Percentiles rank a stretch among this genome's conserved stretches.
These are phyloP conservation scores for Wallacemonas sp. DNA, from an alignment of 208 protist species.

Conservation along the genomic window DNA sequence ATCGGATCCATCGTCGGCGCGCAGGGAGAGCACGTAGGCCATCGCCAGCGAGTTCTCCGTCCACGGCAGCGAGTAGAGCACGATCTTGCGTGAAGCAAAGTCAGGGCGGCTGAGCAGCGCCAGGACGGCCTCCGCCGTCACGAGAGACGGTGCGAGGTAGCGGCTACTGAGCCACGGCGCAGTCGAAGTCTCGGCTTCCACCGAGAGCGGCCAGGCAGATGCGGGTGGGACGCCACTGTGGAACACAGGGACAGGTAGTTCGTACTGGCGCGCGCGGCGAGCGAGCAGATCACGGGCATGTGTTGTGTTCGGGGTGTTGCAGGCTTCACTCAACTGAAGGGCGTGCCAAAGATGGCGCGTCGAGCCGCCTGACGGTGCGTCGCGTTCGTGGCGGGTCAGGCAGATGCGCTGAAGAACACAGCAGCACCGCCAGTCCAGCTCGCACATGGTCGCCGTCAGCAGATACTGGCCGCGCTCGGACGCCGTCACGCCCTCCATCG, in stretches of 20 bases:
- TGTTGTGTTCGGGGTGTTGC: constrained; percentile 48
- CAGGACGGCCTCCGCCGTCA: constrained; percentile 20
- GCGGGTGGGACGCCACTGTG: neutral
- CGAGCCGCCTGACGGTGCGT: neutral
- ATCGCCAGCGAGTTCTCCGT: constrained; percentile 36
- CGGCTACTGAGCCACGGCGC: neutral
- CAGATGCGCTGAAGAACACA: constrained; percentile 28
- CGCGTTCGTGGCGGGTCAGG: constrained; percentile 15
- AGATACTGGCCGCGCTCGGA: constrained; percentile 48
- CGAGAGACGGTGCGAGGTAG: constrained; percentile 18
- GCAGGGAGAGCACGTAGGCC: constrained; percentile 29
- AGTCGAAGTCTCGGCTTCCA: no score
- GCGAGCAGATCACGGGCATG: constrained; percentile 31
- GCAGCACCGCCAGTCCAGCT: constrained; percentile 57
- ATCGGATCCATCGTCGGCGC: neutral
- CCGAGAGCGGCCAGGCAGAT: no score
- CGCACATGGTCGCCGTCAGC: constrained; percentile 54
- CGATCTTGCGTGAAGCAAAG: constrained; percentile 33
- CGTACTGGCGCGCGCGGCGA: constrained; percentile 22
- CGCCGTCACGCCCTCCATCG: constrained; percentile 34
- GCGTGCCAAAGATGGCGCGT: constrained; percentile 12
- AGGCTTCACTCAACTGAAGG: constrained; percentile 33
- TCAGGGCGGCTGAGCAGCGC: constrained; percentile 14
- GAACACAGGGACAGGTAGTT: neutral
- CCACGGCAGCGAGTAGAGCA: constrained; percentile 55